Evolutionary conservation across 352 stramenopile species (phyloP), one percentile per base, ranked within the genome.

Genomic region (Phytopythium chamaehyphon): DNA sequence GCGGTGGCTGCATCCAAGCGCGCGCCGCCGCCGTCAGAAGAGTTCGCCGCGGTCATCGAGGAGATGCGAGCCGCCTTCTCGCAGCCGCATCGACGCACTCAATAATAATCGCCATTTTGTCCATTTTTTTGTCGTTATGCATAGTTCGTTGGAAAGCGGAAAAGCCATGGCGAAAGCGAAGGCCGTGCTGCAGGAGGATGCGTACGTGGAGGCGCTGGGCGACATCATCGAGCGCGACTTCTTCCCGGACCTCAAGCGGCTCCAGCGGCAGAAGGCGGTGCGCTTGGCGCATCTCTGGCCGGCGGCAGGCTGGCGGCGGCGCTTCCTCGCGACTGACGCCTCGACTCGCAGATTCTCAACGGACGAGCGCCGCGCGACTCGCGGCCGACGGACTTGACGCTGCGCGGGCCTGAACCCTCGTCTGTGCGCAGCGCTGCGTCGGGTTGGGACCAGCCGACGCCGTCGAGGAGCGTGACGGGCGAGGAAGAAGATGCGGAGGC

Each of bases 161-260:
- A 42, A 42, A 42, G 37, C 6, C 5, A 35, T n/a, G 40, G 7
- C 10, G 11, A 7, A 48, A 44, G 65, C 21, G 31, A 73, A 80
- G 57, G 70, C 76, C 54, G 62, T 91, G 60, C 63, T 94, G 26
- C 82, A 94, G 40, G 84, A 94, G 57, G 84, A 94, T 16, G 65
- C 70, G 53, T 94, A 93, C 51, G 83, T 93, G 24, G 72, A 81
- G 58, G 59, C 61, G 39, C 61, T 94, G 23, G 84, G 73, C 44
- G 63, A 71, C 50, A 92, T 94, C 54, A 93, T 94, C 57, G 77
- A 94, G 71, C 82, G 84, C 46, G 82, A 91, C 64, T 94, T 92
- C 72, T 94, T 94, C 59, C 84, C 84, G 24, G 82, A 90, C 52
- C 66, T 92, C 2, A 49, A 62, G 11, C 62, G 56, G 35, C 73